Percentiles rank a stretch among this genome's conserved stretches.
phyloP scores from a whole-genome alignment of 2,329 filamentous ascomycete genomes.

The Fusarium sp. region DNA sequence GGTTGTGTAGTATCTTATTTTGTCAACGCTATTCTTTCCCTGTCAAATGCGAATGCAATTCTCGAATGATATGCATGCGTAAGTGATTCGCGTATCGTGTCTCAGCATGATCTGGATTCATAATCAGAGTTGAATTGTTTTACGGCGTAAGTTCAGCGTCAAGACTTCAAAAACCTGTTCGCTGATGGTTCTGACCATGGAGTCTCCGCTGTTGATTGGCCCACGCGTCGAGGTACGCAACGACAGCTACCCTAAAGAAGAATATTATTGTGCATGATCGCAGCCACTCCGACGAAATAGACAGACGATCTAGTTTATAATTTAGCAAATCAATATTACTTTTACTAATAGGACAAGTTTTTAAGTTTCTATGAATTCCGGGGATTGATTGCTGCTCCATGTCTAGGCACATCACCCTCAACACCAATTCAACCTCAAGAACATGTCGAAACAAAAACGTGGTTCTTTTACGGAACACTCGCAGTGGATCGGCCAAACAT shows the following conservation, averaged over 20 bases:
- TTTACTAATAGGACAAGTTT: neutral
- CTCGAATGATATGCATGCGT: no score
- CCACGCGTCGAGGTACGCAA: neutral
- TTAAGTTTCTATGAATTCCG: rapidly evolving
- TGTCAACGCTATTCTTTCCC: no score
- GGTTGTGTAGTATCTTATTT: no score
- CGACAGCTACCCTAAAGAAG: neutral
- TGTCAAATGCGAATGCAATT: no score
- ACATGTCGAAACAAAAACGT: rapidly evolving
- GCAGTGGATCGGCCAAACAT: neutral
- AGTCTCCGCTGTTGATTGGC: neutral
- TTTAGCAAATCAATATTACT: rapidly evolving
- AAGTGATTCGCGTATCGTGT: no score
- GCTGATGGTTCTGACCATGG: no score
- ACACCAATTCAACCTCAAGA: rapidly evolving
- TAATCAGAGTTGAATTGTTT: rapidly evolving
- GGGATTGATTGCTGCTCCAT: neutral
- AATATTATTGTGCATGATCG: neutral
- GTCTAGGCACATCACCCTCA: rapidly evolving
- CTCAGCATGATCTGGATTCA: no score
- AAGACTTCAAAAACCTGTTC: no score
- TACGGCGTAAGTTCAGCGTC: neutral
- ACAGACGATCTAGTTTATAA: no score
- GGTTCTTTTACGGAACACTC: rapidly evolving
- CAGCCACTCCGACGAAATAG: no score